phyloP scores from a whole-genome alignment of 345 rosid genomes.

The Murraya paniculata region DNA sequence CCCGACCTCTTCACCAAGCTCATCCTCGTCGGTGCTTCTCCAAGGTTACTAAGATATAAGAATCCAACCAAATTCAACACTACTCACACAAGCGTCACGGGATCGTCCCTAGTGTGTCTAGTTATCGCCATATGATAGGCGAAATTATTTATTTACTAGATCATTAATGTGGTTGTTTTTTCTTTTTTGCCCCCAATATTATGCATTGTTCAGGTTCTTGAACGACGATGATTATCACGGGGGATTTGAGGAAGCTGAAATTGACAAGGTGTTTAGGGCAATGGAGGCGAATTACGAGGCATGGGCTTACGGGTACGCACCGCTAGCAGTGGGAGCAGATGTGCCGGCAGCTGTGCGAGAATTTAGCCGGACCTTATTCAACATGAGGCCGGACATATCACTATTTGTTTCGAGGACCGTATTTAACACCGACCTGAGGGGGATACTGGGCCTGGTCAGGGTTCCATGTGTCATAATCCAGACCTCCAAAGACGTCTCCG shows the following conservation, averaged over 20 bases:
- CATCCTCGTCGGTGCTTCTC: conserved; percentile 75
- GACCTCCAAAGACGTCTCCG: conserved; percentile 58
- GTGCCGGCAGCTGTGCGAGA: conserved; percentile 81
- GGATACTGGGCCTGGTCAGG: conserved; percentile 59
- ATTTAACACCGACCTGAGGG: conserved; percentile 65
- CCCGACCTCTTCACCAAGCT: conserved; percentile 80
- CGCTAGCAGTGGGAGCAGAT: conserved; percentile 73
- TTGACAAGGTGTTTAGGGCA: conserved; percentile 64
- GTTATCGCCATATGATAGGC: too few relatives aligned
- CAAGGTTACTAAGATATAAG: conserved; percentile 36
- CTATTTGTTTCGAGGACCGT: conserved; percentile 60
- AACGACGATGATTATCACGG: conserved; percentile 73
- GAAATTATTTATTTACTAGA: too few relatives aligned
- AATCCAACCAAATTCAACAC: neutral
- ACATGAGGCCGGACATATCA: conserved; percentile 88
- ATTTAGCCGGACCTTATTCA: conserved; percentile 80
- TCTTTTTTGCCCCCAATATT: too few relatives aligned
- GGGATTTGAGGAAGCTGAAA: conserved; percentile 61
- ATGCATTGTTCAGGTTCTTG: conserved; percentile 30
- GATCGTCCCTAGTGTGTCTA: neutral
- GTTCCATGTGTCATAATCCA: conserved; percentile 68
- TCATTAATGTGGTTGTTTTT: too few relatives aligned
- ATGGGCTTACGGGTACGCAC: conserved; percentile 77
- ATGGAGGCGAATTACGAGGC: conserved; percentile 83
- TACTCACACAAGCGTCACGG: neutral